Evolutionary conservation across 306 rosid species (phyloP), one percentile per base, ranked within the genome.

Genomic region (Vigna reflexopilosa): DNA sequence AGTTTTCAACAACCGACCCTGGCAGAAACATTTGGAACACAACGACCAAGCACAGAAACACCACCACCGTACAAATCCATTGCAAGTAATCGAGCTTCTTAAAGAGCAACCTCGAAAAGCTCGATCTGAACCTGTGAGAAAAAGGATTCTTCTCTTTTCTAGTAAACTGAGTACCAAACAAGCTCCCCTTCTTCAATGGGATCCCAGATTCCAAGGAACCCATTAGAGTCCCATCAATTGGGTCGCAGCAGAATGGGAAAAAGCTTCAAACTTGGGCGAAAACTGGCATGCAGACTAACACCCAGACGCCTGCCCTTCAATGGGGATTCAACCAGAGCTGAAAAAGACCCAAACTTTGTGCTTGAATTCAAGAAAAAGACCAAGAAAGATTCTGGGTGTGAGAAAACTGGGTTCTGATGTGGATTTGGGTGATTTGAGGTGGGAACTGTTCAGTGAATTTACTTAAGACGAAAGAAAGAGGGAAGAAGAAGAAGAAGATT

Each of bases 1-100:
- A 78, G 66, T 87, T 86, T 17, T 91, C 98, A 58, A 91, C 44
- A 17, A 91, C 85, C 6, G 98, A 93, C 58, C 91, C 96, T 47
- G 98, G 99, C 19, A 96, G 84, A 76, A 85, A 91, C 96, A 91
- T 86, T 85, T 93, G 98, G 61, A 93, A 93, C 45, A 93, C 87
- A 71, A 88, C 90, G 36, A 92, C 90, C 72, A 96, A 86, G 83
- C 90, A 86, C 0, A 96, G 85, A 76, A 96, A 96, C 73, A 96
- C 93, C 6, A 63, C 85, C 63, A 93, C 94, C 7, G 97, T 88
- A 74, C 97, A 96, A 86, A 89, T 91, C 99, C 99, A 96, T 86
- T 90, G 98, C 57, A 96, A 76, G 61, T 93, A 96, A 83, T 93
- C 98, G 17, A 96, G 85, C 80, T 86, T 96, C 88, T 90, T 92